Conservation (phyloP, 2,329 filamentous ascomycete species). For the Tolypocladium amazonense region DNA sequence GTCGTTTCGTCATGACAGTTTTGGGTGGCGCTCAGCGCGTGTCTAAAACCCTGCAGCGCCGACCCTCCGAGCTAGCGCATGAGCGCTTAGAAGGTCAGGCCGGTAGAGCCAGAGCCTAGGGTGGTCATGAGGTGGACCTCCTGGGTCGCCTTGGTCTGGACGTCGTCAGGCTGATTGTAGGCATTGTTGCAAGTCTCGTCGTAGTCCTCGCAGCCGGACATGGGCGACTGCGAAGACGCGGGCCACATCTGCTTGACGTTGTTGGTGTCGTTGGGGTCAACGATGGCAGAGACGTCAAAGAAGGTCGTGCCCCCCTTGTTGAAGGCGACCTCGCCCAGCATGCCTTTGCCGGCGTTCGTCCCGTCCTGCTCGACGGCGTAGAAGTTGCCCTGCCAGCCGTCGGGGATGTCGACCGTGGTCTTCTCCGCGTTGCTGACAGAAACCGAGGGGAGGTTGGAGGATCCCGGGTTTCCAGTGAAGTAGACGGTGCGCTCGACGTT, state of each 20-base stretch:
- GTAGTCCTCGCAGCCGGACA: constrained; percentile 41
- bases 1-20: constrained; percentile 7
- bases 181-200: constrained; percentile 42
- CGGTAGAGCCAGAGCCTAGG: constrained; percentile 25
- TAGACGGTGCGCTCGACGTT: constrained; percentile 34
- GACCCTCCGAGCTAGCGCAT: not conserved
- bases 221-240: constrained; percentile 18
- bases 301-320: constrained; percentile 38
- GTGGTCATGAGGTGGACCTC: constrained; percentile 40
- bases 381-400: constrained; percentile 38
- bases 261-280: constrained; percentile 35
- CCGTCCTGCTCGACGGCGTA: constrained; percentile 39
- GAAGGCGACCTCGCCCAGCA: constrained; percentile 42
- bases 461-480: constrained; percentile 36
- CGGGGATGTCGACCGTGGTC: constrained; percentile 30
- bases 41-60: not conserved
- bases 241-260: constrained; percentile 48
- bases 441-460: constrained; percentile 23
- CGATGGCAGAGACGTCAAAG: constrained; percentile 50
- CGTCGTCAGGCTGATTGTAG: constrained; percentile 43
- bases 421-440: constrained; percentile 26
- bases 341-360: no score
- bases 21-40: constrained; percentile 14
- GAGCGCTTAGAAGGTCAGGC: not conserved
- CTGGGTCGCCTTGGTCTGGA: constrained; percentile 42